Conservation (phyloP, 1,284 basidiomycete species). For the Cryptococcus jaspeensis region DNA sequence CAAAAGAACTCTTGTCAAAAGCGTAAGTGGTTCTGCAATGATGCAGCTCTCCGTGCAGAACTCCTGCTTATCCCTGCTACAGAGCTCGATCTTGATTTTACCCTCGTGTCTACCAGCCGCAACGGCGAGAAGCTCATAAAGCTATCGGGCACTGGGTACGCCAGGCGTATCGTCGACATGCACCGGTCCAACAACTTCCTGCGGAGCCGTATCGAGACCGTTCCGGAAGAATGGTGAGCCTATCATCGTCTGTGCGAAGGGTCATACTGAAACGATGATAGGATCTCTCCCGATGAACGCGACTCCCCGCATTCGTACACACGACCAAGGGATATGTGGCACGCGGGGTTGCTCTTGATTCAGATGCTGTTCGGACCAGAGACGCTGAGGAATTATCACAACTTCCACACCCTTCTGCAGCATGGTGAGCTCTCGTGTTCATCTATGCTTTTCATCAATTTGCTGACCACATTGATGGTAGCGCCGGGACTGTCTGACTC, state of each 20-base stretch:
- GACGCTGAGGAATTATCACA: conserved; percentile 36
- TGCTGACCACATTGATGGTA: conserved; percentile 11
- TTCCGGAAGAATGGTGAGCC: conserved; percentile 44
- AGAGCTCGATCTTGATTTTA: conserved; percentile 43
- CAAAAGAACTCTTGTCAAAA: conserved; percentile 40
- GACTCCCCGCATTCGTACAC: conserved; percentile 47
- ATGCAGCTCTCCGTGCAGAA: background rate
- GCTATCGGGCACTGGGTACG: conserved; percentile 46
- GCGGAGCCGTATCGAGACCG: conserved; percentile 25
- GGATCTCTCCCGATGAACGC: conserved; percentile 49
- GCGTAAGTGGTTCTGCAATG: conserved; percentile 23
- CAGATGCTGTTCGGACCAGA: conserved; percentile 46
- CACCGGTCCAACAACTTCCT: conserved; percentile 51
- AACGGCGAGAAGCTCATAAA: conserved; percentile 34
- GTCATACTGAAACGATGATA: conserved; percentile 7
- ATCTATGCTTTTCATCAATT: background rate
- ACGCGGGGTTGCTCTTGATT: conserved; percentile 43
- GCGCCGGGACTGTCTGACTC: conserved; percentile 29
- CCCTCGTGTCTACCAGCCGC: conserved; percentile 28
- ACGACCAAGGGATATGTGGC: conserved; percentile 50
- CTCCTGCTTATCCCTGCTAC: background rate
- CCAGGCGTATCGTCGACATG: conserved; percentile 44
- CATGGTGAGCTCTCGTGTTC: conserved; percentile 27
- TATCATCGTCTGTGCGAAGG: background rate
- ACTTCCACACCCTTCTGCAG: conserved; percentile 37